Conservation (phyloP, 1,284 basidiomycete species). For the Leccinum subrobustum region DNA sequence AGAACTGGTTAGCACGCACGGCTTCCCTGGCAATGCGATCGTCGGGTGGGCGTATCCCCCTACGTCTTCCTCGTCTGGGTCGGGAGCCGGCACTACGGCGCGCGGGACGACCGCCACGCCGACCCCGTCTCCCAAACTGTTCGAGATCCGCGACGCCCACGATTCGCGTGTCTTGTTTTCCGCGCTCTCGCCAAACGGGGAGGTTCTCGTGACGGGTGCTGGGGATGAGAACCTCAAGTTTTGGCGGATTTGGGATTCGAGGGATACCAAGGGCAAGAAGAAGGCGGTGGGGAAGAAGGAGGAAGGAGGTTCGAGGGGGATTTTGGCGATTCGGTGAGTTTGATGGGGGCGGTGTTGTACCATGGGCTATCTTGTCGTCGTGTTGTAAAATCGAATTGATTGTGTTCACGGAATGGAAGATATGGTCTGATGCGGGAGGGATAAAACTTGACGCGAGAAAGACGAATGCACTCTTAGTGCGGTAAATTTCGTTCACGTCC, state of each 20-base stretch:
- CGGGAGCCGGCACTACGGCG: slow-evolving; percentile 3
- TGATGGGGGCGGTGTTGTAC: background rate
- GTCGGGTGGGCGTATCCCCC: slow-evolving; percentile 69
- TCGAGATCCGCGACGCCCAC: slow-evolving; percentile 90
- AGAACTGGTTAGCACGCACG: slow-evolving; percentile 92
- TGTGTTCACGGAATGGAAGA: background rate
- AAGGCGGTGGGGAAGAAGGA: slow-evolving; percentile 39
- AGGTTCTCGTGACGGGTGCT: slow-evolving; percentile 86
- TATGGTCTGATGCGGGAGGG: background rate
- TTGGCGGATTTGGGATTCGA: slow-evolving; percentile 78
- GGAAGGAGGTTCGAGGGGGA: slow-evolving; percentile 33
- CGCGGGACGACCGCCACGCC: slow-evolving; percentile 22
- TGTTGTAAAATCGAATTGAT: background rate
- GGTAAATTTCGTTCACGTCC: no score
- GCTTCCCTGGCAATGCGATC: slow-evolving; percentile 79
- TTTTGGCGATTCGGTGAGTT: slow-evolving; percentile 35
- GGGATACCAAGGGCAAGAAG: slow-evolving; percentile 45
- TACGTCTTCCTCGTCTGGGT: slow-evolving; percentile 42
- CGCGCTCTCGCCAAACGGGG: slow-evolving; percentile 83
- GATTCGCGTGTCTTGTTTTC: slow-evolving; percentile 87
- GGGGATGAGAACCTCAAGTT: slow-evolving; percentile 95
- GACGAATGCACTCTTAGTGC: no score
- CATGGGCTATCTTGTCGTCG: background rate
- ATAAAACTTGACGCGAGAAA: no score
- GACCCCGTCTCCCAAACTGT: slow-evolving; percentile 43